Evolutionary conservation across 257 asterid species (phyloP), one percentile per base, ranked within the genome.

Genomic region (Solanum raphanifolium): DNA sequence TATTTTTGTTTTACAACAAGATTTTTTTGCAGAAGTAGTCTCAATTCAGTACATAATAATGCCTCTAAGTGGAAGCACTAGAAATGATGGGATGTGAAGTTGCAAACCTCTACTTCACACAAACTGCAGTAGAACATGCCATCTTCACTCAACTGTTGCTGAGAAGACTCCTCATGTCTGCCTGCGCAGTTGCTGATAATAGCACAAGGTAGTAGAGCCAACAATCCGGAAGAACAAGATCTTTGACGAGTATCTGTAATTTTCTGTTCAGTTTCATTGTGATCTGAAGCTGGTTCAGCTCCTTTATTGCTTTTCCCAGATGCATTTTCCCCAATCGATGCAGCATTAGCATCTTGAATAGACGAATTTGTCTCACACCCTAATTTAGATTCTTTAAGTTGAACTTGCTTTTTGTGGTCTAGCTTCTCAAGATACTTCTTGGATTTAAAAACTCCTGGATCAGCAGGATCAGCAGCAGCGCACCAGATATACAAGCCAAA

Each of bases 51-150:
- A 72, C n/a, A 66, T 65, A 85, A 20, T 11, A 31, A 76, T 55
- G 46, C 41, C 32, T 48, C 36, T 27, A 18, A 29, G 55, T 86
- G 27, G 34, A 73, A 48, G 76, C 27, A 32, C 83, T 2, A 78
- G 58, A 21, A 72, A 66, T 68, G 29, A 32, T 31, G 25, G 79
- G 29, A 34, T 48, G 55, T 81, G 86, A 48, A 84, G 86, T 32
- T 48, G 87, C 93, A 38, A 87, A 97, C 99, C 99, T 97, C 99
- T 20, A 95, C 98, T 94, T 97, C 99, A 87, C 99, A 97, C 93
- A 97, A 92, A 90, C 98, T 97, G 90, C 99, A 97, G 92, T 95
- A 97, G 92, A 96, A 97, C 99, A 97, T 96, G 92, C 99, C 99
- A 65, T 97, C 99, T 89, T 95, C 99, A 84, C 98, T 94, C 88